These are phyloP conservation scores for Tetrahymena elliotti DNA, from an alignment of 73 alveolate species.

Conservation along the genomic window DNA sequence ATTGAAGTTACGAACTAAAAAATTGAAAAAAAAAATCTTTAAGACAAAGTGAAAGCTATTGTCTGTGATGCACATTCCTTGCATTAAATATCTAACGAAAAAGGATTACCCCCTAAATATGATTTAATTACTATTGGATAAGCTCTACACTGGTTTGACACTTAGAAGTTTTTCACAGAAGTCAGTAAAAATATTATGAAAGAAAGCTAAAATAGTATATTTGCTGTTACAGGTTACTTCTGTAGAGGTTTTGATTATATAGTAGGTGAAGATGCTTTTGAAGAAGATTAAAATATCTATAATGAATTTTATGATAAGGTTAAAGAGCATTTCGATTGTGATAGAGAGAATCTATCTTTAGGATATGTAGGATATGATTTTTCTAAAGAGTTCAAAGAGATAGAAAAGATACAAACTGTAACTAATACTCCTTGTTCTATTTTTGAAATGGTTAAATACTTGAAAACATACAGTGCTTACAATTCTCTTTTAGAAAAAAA, in stretches of 20 bases:
- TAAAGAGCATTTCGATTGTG: not conserved
- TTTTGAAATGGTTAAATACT: not conserved
- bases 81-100: not conserved
- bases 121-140: not conserved
- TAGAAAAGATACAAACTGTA: not conserved
- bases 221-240: not conserved
- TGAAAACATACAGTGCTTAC: not conserved
- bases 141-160: not conserved
- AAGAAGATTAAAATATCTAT: not conserved
- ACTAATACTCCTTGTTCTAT: not conserved
- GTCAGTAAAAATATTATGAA: not conserved
- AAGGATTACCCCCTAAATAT: not conserved
- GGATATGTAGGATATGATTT: not conserved
- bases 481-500: not conserved
- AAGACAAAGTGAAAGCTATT: not conserved
- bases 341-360: not conserved
- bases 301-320: not conserved
- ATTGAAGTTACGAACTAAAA: not conserved
- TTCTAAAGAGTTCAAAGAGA: not conserved
- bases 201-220: not conserved
- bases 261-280: not conserved
- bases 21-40: not conserved
- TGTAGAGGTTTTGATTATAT: not conserved
- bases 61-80: not conserved
- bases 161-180: not conserved